Conservation (phyloP, 768 basidiomycete genomes). For the Porpolomopsis calyptriformis region DNA sequence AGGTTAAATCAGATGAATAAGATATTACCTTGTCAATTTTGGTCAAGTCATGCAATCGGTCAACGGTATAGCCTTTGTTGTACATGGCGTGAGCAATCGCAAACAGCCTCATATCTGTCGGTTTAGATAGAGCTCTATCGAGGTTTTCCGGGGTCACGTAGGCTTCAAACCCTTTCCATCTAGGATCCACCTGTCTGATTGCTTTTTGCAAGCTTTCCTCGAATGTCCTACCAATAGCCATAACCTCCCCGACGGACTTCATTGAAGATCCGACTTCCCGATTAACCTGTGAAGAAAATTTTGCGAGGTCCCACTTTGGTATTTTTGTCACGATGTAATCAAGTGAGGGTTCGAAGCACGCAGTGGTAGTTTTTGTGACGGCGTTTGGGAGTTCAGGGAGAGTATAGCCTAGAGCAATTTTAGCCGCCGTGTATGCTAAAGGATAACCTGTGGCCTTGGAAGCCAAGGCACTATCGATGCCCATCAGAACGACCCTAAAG, state of each 20-base stretch:
- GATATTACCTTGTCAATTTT: slow-evolving; percentile 88
- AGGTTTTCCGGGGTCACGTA: slow-evolving; percentile 82
- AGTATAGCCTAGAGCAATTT: slow-evolving; percentile 95
- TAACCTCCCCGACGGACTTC: slow-evolving; percentile 99
- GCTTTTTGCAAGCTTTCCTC: slow-evolving; percentile 99
- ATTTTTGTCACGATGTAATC: slow-evolving; percentile 99
- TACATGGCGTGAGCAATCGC: slow-evolving; percentile 98
- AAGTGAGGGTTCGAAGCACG: slow-evolving; percentile 96
- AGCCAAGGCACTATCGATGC: slow-evolving; percentile 64
- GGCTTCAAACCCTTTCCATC: slow-evolving; percentile 96
- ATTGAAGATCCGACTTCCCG: slow-evolving; percentile 93
- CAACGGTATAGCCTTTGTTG: slow-evolving; percentile 82
- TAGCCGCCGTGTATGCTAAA: slow-evolving; percentile 97
- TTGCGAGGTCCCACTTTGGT: slow-evolving; percentile 98
- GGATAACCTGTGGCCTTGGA: slow-evolving; percentile 99
- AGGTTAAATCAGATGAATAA: neutral
- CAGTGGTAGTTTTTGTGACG: slow-evolving; percentile 98
- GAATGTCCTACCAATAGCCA: slow-evolving; percentile 99
- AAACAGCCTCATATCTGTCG: slow-evolving; percentile 94
- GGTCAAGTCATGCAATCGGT: slow-evolving; percentile 83
- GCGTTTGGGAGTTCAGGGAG: slow-evolving; percentile 97
- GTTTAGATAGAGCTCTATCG: slow-evolving; percentile 64
- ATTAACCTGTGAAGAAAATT: slow-evolving; percentile 90
- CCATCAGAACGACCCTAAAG: slow-evolving; percentile 4
- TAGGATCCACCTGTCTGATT: slow-evolving; percentile 92